Conservation (phyloP, 2,329 filamentous ascomycete species). For the Nemania sp. region DNA sequence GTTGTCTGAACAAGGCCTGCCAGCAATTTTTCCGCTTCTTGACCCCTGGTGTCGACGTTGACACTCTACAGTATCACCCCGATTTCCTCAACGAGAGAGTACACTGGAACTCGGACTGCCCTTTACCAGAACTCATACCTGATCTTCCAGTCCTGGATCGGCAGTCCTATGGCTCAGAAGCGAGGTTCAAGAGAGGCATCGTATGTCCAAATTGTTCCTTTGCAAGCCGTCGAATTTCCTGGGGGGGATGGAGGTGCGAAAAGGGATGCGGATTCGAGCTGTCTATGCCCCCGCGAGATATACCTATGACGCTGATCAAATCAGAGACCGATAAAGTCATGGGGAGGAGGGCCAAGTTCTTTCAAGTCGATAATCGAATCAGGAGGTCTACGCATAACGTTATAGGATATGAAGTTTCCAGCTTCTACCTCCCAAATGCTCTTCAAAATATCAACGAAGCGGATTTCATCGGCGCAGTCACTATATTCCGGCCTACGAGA, state of each 20-base stretch:
- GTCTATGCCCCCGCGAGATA: conserved; percentile 32
- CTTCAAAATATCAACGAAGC: background rate
- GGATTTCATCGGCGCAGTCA: conserved; percentile 52
- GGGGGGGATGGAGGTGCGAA: conserved; percentile 65
- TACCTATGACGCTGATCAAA: conserved; percentile 28
- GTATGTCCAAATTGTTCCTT: conserved; percentile 66
- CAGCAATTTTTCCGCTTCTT: conserved; percentile 50
- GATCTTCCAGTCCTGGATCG: background rate
- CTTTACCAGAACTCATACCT: conserved; percentile 43
- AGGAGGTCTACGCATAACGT: background rate
- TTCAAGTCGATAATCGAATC: conserved; percentile 4
- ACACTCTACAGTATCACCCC: conserved; percentile 53
- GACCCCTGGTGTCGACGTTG: conserved; percentile 27
- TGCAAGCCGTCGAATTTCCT: conserved; percentile 63
- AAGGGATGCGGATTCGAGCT: conserved; percentile 53
- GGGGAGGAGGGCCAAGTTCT: conserved; percentile 5
- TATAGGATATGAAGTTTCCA: conserved; percentile 41
- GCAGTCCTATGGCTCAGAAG: conserved; percentile 49
- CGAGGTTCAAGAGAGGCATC: conserved; percentile 62
- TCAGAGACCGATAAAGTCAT: conserved; percentile 17
- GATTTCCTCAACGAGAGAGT: conserved; percentile 61
- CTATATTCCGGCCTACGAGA: conserved; percentile 60
- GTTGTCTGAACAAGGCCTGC: conserved; percentile 47
- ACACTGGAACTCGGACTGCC: conserved; percentile 43
- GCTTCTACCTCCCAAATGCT: conserved; percentile 47